phyloP scores from a whole-genome alignment of 176 grass and related monocot genomes.

The Aechmea fasciata region DNA sequence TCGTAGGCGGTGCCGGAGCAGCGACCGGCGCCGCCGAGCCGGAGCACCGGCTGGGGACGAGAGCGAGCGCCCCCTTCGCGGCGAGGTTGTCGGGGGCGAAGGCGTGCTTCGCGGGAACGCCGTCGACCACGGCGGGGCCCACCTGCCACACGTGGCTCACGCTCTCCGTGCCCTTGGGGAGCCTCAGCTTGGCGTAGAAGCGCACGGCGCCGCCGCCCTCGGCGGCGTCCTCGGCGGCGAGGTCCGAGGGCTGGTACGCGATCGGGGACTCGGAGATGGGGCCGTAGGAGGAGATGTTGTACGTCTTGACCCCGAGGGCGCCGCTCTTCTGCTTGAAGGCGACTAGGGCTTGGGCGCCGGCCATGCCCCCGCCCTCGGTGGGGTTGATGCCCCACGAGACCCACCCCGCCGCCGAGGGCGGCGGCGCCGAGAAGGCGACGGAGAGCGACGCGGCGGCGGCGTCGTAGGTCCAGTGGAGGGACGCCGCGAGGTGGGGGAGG shows the following conservation, averaged over 20 bases:
- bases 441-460: constrained; percentile 23
- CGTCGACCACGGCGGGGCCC: constrained; percentile 19
- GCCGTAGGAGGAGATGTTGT: constrained; percentile 39
- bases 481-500: constrained; percentile 40
- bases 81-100: constrained; percentile 33
- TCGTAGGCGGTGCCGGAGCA: no score
- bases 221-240: constrained; percentile 28
- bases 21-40: not conserved
- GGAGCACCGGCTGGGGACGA: constrained; percentile 9
- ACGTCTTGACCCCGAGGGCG: constrained; percentile 35
- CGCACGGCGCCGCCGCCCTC: constrained; percentile 18
- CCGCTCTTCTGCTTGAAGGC: constrained; percentile 25
- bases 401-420: constrained; percentile 41
- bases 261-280: constrained; percentile 25
- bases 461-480: constrained; percentile 63
- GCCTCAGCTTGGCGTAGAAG: constrained; percentile 23
- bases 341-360: constrained; percentile 44
- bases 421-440: constrained; percentile 48
- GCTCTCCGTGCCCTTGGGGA: constrained; percentile 4
- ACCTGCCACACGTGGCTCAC: constrained; percentile 61
- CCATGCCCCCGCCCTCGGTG: constrained; percentile 21
- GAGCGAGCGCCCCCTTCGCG: constrained; percentile 34
- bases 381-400: constrained; percentile 74
- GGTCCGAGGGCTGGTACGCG: constrained; percentile 26
- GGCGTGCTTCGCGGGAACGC: constrained; percentile 32